These are phyloP conservation scores for Arctium lappa DNA, from an alignment of 129 eudicot species.

Conservation along the genomic window DNA sequence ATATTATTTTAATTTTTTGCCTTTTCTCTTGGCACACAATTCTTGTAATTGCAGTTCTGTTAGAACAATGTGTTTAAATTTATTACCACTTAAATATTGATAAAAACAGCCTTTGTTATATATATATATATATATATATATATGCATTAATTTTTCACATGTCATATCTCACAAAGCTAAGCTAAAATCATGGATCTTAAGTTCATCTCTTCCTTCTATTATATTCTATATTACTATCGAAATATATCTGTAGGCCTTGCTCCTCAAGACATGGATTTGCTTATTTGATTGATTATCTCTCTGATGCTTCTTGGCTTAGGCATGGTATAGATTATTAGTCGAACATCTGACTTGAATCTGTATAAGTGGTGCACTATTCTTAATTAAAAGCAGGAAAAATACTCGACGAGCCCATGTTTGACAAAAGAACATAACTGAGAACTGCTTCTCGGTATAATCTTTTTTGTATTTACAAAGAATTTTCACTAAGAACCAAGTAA, in stretches of 20 bases:
- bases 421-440: slow-evolving; percentile 13
- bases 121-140: not conserved
- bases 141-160: not conserved
- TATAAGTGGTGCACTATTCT: not conserved
- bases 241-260: no score
- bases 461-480: not conserved
- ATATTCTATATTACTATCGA: not conserved
- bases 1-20: not conserved
- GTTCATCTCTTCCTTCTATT: no score
- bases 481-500: not conserved
- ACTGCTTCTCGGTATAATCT: not conserved
- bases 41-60: not conserved
- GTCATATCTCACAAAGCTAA: not conserved
- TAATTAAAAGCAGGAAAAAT: slow-evolving; percentile 17
- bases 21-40: not conserved
- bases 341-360: not conserved
- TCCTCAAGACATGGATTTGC: no score
- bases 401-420: slow-evolving; percentile 11
- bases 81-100: not conserved
- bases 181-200: not conserved
- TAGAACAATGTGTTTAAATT: not conserved
- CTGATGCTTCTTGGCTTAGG: not conserved
- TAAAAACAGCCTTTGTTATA: not conserved
- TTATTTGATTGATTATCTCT: not conserved
- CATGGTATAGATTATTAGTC: not conserved